Evolutionary conservation across 2,329 filamentous ascomycete genomes (phyloP).

Genomic region (Mycogone perniciosa): DNA sequence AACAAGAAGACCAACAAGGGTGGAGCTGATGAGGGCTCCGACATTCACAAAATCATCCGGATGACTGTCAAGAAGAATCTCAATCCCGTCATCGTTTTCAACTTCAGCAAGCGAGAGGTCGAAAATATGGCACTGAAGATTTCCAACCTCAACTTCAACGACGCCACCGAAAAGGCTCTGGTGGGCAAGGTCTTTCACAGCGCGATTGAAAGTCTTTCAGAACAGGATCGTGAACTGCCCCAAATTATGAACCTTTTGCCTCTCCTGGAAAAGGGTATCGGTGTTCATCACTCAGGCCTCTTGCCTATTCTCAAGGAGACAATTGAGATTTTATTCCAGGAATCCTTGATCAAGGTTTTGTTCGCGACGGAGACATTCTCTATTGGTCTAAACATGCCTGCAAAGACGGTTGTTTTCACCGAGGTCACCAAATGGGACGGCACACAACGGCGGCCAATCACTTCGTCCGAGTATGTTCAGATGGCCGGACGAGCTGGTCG

Average conservation of each 20-base stretch:
- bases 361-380: slow-evolving; percentile 99
- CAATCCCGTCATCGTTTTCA: slow-evolving; percentile 98
- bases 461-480: slow-evolving; percentile 93
- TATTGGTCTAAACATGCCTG: slow-evolving; percentile 97
- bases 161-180: slow-evolving; percentile 91
- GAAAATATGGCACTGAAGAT: slow-evolving; percentile 85
- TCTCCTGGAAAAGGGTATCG: slow-evolving; percentile 82
- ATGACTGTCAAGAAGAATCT: slow-evolving; percentile 99
- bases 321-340: slow-evolving; percentile 97
- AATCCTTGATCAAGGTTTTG: slow-evolving; percentile 93
- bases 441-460: slow-evolving; percentile 70
- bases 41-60: slow-evolving; percentile 95
- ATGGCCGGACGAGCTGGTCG: slow-evolving; percentile 97
- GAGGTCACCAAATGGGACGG: slow-evolving; percentile 95
- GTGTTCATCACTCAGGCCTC: slow-evolving; percentile 93
- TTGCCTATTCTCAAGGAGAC: slow-evolving; percentile 96
- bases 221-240: slow-evolving; percentile 80
- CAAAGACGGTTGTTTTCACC: slow-evolving; percentile 98
- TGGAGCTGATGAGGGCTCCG: slow-evolving; percentile 64
- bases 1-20: slow-evolving; percentile 90
- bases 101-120: slow-evolving; percentile 96
- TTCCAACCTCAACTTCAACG: slow-evolving; percentile 85
- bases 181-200: slow-evolving; percentile 90
- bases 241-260: slow-evolving; percentile 90
- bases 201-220: slow-evolving; percentile 85